Base-by-base conservation (phyloP, 2,329 filamentous ascomycete species). In the Scedosporium minutisporum region DNA sequence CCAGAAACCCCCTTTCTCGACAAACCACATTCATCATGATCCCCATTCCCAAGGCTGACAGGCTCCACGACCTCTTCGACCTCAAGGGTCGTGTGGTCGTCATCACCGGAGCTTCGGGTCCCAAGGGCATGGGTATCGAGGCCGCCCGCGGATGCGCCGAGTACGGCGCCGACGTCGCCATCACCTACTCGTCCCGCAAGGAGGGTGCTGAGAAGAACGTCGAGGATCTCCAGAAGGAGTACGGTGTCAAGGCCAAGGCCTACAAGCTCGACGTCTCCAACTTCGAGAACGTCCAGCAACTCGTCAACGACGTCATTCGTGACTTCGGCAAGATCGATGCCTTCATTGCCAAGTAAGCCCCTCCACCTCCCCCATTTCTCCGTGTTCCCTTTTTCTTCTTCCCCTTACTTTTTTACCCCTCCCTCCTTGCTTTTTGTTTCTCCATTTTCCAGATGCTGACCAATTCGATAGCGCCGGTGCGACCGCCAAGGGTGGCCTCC, bases 261-360 rank as follows among this genome's bases (percentile, higher is more conserved):
- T 62, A 62, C 41, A 58, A 62, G 53, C 61, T 62, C 33, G 41
- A 62, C 18, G 46, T 58, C 33, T 33, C 41, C 10, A 33, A 46
- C 12, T 58, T 25, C 25, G 61, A 58, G 71, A 74, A 79, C 9
- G 79, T 86, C 62, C 75, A 84, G 71, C 71, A 76, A 57, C 78
- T 84, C 66, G 76, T 86, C 63, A 76, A 77, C 63, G 84, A 91
- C 41, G 86, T 92, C 66, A 81, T 88, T 71, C 77, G 78, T 67
- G 89, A 93, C 71, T 93, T 92, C 71, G 86, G 87, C 69, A 84
- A 85, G 58, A 84, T 91, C 63, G 88, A 91, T 66, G 83, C 87
- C 65, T 90, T 92, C 68, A 82, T 92, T 62, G 88, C 89, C 69
- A 91, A 92, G 73, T 87, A 82, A 48, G 87, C 61, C 81, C 83